These are phyloP conservation scores for Fraxinus excelsior DNA, from an alignment of 257 asterid genomes.

Conservation along the genomic window DNA sequence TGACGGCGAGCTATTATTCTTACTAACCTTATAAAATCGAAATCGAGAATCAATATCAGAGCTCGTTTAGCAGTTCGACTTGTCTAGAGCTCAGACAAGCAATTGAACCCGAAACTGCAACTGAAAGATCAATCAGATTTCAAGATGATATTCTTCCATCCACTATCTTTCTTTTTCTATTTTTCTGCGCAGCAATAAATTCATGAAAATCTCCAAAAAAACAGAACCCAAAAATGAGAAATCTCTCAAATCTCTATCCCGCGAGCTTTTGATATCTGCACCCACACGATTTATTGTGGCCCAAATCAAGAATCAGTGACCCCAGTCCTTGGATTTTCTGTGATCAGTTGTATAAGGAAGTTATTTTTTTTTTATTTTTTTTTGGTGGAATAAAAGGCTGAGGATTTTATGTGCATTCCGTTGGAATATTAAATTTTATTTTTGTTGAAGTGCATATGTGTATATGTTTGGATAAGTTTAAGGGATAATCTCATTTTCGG, in stretches of 20 bases:
- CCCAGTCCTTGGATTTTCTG: slow-evolving; percentile 23
- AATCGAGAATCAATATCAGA: not conserved
- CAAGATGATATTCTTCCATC: slow-evolving; percentile 21
- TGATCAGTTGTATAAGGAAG: not conserved
- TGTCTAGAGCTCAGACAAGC: too few relatives aligned
- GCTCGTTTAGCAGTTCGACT: too few relatives aligned
- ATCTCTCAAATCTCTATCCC: slow-evolving; percentile 44
- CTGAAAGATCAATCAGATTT: not conserved
- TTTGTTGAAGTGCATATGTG: too few relatives aligned
- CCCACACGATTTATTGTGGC: slow-evolving; percentile 44
- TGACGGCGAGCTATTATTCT: not conserved
- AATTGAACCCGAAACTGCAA: not conserved
- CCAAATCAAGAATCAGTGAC: slow-evolving; percentile 37
- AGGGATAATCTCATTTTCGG: too few relatives aligned
- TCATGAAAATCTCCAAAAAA: slow-evolving; percentile 18
- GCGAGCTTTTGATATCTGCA: slow-evolving; percentile 33
- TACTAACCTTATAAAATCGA: not conserved
- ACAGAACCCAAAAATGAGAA: slow-evolving; percentile 14
- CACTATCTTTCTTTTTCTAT: slow-evolving; percentile 7
- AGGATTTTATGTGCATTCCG: not conserved
- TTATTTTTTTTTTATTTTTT: too few relatives aligned
- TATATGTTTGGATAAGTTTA: too few relatives aligned
- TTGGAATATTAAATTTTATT: too few relatives aligned
- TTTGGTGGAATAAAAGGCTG: not conserved
- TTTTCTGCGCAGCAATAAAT: slow-evolving; percentile 17